Percentiles rank a stretch among this genome's conserved stretches.
Evolutionary conservation across 148 eudicot genomes (phyloP).

Genomic region (Spergularia marina): DNA sequence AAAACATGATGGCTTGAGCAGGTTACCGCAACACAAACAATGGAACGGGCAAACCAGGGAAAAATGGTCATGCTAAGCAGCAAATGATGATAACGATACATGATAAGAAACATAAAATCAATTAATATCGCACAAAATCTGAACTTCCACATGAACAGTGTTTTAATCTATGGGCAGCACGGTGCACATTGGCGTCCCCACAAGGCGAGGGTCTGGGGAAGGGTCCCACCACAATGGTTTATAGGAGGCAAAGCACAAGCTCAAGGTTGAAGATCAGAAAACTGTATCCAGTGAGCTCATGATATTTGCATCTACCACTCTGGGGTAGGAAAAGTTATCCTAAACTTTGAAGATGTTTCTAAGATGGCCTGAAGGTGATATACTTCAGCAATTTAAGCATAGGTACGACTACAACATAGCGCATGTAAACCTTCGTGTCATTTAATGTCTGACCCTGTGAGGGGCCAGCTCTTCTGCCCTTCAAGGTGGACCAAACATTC

Average conservation of each 20-base stretch:
- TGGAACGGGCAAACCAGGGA: too few species aligned
- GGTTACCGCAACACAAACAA: too few species aligned
- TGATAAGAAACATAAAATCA: too few species aligned
- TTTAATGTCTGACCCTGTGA: slow-evolving; percentile 23
- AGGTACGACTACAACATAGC: neutral
- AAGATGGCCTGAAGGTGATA: neutral
- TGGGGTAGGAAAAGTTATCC: neutral
- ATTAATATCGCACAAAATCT: too few species aligned
- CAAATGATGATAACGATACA: too few species aligned
- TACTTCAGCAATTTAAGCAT: neutral
- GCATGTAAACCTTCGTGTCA: slow-evolving; percentile 39
- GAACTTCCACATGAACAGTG: too few species aligned
- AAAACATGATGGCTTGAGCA: neutral
- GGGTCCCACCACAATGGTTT: too few species aligned
- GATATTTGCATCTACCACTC: too few species aligned
- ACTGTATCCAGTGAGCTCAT: neutral
- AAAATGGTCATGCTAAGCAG: too few species aligned
- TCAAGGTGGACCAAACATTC: slow-evolving; percentile 67
- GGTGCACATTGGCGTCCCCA: too few species aligned
- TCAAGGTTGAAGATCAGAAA: neutral
- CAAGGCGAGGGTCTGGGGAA: too few species aligned
- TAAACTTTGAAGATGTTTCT: neutral
- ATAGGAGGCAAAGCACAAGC: neutral
- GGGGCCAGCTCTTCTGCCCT: slow-evolving; percentile 31
- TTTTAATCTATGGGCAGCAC: too few species aligned